Percentiles rank a stretch among this genome's conserved stretches.
phyloP scores from a whole-genome alignment of 2,329 filamentous ascomycete species.

The Hypocreales sp. region DNA sequence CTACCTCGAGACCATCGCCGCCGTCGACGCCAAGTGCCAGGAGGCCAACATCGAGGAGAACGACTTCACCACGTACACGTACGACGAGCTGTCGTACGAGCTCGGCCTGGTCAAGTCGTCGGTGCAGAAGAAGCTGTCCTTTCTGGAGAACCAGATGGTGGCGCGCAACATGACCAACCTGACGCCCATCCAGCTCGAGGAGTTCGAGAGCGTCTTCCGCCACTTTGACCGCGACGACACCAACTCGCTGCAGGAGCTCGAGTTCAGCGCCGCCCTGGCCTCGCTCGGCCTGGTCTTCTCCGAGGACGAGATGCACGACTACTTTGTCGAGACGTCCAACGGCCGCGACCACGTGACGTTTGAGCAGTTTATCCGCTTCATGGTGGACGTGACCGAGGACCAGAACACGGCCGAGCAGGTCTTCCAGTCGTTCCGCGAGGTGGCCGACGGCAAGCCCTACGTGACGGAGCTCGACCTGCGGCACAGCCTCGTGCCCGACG shows the following conservation, averaged over 20 bases:
- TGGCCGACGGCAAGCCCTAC: conserved; percentile 96
- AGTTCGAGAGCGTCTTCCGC: conserved; percentile 95
- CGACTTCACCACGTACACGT: conserved; percentile 98
- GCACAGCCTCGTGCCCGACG: conserved; percentile 88
- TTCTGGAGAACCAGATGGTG: conserved; percentile 97
- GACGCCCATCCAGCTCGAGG: conserved; percentile 93
- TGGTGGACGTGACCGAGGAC: conserved; percentile 97
- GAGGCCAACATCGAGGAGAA: conserved; percentile 99
- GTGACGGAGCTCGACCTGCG: conserved; percentile 95
- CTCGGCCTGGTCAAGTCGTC: conserved; percentile 79
- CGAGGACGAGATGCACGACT: conserved; percentile 95
- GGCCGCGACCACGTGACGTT: conserved; percentile 75
- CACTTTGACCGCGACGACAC: conserved; percentile 92
- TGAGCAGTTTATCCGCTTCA: conserved; percentile 98
- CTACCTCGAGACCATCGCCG: conserved; percentile 76
- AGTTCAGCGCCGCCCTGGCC: conserved; percentile 92
- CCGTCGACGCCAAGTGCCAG: conserved; percentile 73
- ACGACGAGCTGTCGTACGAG: conserved; percentile 92
- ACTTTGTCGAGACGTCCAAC: conserved; percentile 75
- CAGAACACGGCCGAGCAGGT: conserved; percentile 98
- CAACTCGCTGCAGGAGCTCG: conserved; percentile 81
- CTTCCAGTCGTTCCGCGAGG: conserved; percentile 93
- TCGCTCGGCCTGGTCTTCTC: conserved; percentile 91
- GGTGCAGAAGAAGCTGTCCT: conserved; percentile 90
- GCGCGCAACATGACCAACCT: conserved; percentile 97